A percentile compares a stretch with the other conserved stretches of the same genome.
Evolutionary conservation across 352 stramenopile species (phyloP).

Genomic region (Phytophthora rubi): DNA sequence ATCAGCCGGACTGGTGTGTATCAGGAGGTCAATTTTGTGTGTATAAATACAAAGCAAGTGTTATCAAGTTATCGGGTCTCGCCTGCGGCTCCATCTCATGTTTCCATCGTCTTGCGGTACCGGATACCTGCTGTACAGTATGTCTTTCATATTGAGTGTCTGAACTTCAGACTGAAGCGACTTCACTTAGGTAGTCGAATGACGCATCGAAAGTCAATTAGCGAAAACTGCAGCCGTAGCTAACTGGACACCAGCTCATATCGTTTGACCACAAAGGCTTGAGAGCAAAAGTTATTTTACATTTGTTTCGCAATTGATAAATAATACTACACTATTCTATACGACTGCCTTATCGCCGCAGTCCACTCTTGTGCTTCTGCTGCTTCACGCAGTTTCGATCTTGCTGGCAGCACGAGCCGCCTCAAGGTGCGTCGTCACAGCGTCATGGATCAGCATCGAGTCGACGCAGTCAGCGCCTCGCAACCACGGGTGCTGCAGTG

Average conservation of each 20-base stretch:
- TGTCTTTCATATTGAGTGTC: background rate
- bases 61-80: conserved; percentile 20
- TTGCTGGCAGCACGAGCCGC: conserved; percentile 32
- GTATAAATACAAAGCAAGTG: conserved; percentile 41
- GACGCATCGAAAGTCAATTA: conserved; percentile 9
- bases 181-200: background rate
- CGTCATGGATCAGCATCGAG: conserved; percentile 27
- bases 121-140: too few relatives aligned
- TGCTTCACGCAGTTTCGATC: conserved; percentile 16
- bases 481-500: conserved; percentile 70
- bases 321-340: conserved; percentile 17
- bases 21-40: conserved; percentile 40
- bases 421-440: conserved; percentile 51
- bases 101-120: background rate
- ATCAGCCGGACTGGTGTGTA: conserved; percentile 17
- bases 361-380: background rate
- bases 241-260: conserved; percentile 11
- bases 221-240: background rate
- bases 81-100: background rate
- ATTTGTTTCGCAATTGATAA: conserved; percentile 31
- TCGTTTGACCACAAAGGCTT: background rate
- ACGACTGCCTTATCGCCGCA: background rate
- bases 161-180: background rate
- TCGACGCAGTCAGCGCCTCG: conserved; percentile 53
- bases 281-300: conserved; percentile 24